These are phyloP conservation scores for Nymphaea thermarum DNA, from an alignment of 164 flowering plant genomes.

Conservation along the genomic window DNA sequence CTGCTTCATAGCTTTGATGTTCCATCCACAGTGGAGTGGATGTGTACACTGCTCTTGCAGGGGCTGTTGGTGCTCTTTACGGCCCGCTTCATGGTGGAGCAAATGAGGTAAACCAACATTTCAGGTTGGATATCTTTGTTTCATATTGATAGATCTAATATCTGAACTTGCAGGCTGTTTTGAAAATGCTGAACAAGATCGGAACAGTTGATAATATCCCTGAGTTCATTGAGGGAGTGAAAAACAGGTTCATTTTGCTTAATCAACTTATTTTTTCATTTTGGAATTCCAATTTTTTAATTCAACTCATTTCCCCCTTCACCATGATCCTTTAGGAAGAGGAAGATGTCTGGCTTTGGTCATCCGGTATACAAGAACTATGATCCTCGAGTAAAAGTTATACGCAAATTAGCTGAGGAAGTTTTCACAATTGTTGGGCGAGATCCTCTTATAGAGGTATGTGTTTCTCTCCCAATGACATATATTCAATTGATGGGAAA, in stretches of 20 bases:
- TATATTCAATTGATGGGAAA: background rate
- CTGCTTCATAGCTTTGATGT: background rate
- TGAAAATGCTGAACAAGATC: constrained; percentile 91
- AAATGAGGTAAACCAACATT: constrained; percentile 58
- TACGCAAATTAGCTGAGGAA: constrained; percentile 83
- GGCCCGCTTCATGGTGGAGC: constrained; percentile 99
- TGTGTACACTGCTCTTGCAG: constrained; percentile 99
- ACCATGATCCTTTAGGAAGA: constrained; percentile 43
- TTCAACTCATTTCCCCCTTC: background rate
- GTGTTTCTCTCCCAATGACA: background rate
- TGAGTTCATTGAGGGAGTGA: constrained; percentile 92
- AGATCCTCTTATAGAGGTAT: constrained; percentile 97
- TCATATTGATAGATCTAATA: background rate
- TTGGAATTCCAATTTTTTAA: background rate
- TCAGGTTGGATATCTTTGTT: background rate
- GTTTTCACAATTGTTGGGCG: constrained; percentile 96
- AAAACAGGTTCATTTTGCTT: constrained; percentile 42
- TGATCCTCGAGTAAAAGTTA: constrained; percentile 98
- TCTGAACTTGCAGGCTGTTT: constrained; percentile 61
- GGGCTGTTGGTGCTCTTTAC: constrained; percentile 97
- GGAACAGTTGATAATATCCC: constrained; percentile 92
- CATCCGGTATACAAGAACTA: constrained; percentile 98
- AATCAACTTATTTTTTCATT: background rate
- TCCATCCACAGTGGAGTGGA: constrained; percentile 76
- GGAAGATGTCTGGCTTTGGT: constrained; percentile 98